Conservation (phyloP, 208 protist genomes). For the Trichomonas vaginalis region DNA sequence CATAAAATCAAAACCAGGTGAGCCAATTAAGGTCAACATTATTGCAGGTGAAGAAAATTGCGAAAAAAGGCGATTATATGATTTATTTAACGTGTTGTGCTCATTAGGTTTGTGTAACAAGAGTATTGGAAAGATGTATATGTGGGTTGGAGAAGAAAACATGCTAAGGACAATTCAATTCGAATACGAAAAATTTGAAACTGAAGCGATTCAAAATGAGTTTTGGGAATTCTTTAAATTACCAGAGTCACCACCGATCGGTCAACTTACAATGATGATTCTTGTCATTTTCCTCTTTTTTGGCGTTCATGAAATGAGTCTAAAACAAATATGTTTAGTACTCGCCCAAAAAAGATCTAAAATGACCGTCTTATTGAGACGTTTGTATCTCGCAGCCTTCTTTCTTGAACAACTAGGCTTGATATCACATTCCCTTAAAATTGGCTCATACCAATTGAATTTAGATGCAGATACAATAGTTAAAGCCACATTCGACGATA, state of each 20-base stretch:
- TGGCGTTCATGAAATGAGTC: neutral
- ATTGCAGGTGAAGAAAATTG: neutral
- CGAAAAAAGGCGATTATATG: neutral
- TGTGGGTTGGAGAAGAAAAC: neutral
- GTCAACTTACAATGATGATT: neutral
- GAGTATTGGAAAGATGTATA: neutral
- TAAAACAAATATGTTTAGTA: neutral
- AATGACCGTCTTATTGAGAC: neutral
- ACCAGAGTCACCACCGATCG: neutral
- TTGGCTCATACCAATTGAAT: neutral
- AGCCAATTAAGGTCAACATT: neutral
- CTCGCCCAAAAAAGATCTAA: neutral
- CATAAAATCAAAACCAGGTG: too few species aligned
- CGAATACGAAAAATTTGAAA: neutral
- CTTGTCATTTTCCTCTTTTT: neutral
- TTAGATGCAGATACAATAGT: neutral
- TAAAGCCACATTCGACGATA: neutral
- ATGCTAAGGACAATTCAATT: neutral
- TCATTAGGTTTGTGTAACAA: neutral
- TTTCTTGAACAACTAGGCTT: neutral
- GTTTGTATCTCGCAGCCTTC: neutral
- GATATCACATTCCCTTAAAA: neutral
- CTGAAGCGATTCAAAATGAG: neutral
- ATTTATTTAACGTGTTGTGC: neutral
- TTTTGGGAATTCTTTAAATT: neutral